Percentiles rank a stretch among this genome's conserved stretches.
phyloP scores from a whole-genome alignment of 2,329 filamentous ascomycete genomes.

The Fusarium agapanthi region DNA sequence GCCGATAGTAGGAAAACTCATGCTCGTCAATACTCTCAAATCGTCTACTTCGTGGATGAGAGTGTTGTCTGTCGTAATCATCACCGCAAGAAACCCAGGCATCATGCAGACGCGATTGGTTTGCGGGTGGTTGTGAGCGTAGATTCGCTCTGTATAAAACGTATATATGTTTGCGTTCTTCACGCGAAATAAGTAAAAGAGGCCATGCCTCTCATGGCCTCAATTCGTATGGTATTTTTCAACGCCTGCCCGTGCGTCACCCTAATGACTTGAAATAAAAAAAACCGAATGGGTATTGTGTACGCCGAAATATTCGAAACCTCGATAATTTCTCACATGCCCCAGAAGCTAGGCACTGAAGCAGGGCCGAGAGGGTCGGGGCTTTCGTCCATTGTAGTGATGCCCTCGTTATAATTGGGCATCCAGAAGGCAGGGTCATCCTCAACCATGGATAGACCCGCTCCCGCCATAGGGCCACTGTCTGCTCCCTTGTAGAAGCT shows the following conservation, averaged over 20 bases:
- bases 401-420: slow-evolving; percentile 54
- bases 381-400: slow-evolving; percentile 49
- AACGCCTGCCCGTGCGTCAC: slow-evolving; percentile 40
- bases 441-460: slow-evolving; percentile 60
- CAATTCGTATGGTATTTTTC: slow-evolving; percentile 36
- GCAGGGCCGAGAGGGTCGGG: slow-evolving; percentile 46
- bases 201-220: slow-evolving; percentile 33
- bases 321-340: slow-evolving; percentile 44
- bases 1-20: slow-evolving; percentile 14
- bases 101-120: not conserved
- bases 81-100: slow-evolving; percentile 23
- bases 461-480: slow-evolving; percentile 49
- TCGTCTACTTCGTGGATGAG: slow-evolving; percentile 32
- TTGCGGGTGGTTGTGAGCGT: slow-evolving; percentile 26
- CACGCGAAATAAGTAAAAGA: slow-evolving; percentile 33
- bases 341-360: slow-evolving; percentile 48
- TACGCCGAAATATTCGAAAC: slow-evolving; percentile 40
- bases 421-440: slow-evolving; percentile 62
- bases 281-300: slow-evolving; percentile 46
- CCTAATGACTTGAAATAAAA: slow-evolving; percentile 38
- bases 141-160: slow-evolving; percentile 37
- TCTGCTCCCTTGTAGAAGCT: slow-evolving; percentile 63
- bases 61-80: slow-evolving; percentile 40
- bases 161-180: slow-evolving; percentile 40
- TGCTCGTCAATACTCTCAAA: slow-evolving; percentile 25